phyloP scores from a whole-genome alignment of 371 early-diverging fungal genomes.

The Mucor piriformis region DNA sequence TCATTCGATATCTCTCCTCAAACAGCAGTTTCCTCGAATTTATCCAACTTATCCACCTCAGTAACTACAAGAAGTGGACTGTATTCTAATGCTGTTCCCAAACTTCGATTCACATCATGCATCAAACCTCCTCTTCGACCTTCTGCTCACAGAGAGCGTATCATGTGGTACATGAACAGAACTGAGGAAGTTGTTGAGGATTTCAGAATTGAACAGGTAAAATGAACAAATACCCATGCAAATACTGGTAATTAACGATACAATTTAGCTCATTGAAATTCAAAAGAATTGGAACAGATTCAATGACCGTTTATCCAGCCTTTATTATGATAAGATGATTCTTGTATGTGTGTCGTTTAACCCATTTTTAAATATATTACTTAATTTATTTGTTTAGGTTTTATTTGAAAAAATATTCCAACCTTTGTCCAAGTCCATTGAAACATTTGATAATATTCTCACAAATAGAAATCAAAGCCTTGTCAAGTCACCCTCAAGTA shows the following conservation, averaged over 20 bases:
- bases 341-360: neutral
- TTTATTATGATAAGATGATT: constrained; percentile 19
- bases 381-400: constrained; percentile 59
- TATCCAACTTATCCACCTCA: neutral
- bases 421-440: constrained; percentile 66
- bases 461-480: constrained; percentile 1
- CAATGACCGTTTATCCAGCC: constrained; percentile 17
- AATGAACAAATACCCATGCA: neutral
- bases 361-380: neutral
- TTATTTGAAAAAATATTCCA: constrained; percentile 72
- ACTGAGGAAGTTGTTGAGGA: constrained; percentile 21
- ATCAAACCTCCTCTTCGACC: constrained; percentile 17
- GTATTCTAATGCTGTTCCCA: neutral
- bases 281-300: constrained; percentile 20
- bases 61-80: neutral
- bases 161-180: constrained; percentile 20
- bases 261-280: constrained; percentile 10
- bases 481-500: constrained; percentile 1
- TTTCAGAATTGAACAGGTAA: constrained; percentile 27
- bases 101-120: constrained; percentile 12
- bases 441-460: constrained; percentile 26
- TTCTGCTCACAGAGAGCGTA: constrained; percentile 7
- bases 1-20: neutral
- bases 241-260: neutral
- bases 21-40: neutral